Evolutionary conservation across 192 early-diverging fungal species (phyloP).

Genomic region (Linnemannia elongata): DNA sequence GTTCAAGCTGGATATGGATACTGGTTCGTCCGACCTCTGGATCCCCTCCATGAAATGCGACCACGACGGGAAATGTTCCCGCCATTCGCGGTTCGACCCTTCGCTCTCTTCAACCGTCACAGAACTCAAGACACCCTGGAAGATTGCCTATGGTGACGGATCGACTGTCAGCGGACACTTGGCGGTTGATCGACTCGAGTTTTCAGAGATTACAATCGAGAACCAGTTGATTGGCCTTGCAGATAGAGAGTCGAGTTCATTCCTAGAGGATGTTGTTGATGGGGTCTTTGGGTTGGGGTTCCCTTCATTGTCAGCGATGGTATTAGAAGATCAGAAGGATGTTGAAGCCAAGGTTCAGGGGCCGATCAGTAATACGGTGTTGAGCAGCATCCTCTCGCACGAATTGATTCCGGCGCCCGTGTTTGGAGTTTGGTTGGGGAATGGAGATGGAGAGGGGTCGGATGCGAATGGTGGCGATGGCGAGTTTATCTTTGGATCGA

Average conservation of each 20-base stretch:
- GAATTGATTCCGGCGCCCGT: constrained; percentile 69
- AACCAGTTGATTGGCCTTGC: constrained; percentile 76
- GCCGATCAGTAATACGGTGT: constrained; percentile 57
- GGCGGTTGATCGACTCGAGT: constrained; percentile 64
- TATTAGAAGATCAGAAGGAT: constrained; percentile 9
- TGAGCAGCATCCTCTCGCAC: constrained; percentile 69
- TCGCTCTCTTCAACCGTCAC: constrained; percentile 34
- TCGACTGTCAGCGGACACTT: constrained; percentile 53
- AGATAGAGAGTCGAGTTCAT: constrained; percentile 66
- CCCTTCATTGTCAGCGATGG: constrained; percentile 47
- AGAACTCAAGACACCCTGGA: constrained; percentile 45
- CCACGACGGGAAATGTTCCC: constrained; percentile 16
- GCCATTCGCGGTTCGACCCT: constrained; percentile 34
- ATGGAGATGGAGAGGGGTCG: constrained; percentile 54
- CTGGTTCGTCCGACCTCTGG: constrained; percentile 81
- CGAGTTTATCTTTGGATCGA: constrained; percentile 72
- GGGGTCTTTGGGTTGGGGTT: constrained; percentile 79
- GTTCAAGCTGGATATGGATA: constrained; percentile 81
- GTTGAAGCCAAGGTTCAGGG: constrained; percentile 1
- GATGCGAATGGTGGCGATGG: constrained; percentile 59
- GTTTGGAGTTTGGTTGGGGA: constrained; percentile 80
- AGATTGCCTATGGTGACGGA: constrained; percentile 62
- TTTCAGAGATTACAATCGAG: constrained; percentile 66
- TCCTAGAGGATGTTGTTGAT: constrained; percentile 72
- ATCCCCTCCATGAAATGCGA: constrained; percentile 56